Evolutionary conservation across 1,139 yeast genomes (phyloP), one percentile per base, ranked within the genome.

Genomic region (Protomyces inouyei): DNA sequence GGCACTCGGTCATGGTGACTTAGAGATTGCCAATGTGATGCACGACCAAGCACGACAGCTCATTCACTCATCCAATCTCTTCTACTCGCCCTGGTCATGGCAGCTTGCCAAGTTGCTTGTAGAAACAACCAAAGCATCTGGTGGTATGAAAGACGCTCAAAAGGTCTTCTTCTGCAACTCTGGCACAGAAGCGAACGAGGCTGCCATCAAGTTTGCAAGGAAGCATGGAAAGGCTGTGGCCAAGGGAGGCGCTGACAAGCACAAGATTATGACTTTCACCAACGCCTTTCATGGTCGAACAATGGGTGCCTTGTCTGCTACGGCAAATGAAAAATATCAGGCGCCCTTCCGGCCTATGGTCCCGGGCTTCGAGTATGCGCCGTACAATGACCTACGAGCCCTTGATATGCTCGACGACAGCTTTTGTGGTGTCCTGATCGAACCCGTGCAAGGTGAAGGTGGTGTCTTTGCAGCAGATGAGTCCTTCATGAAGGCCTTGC

Each of bases 391-490:
- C 71, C 78, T 86, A 51, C 81, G 78, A 59, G 81, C 86, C 38
- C 85, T 89, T 12, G 80, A 84, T 68, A 71, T 75, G 1, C 72
- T 85, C 18, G 81, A 81, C 67, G 87, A 86, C 9, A 84, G 86
- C 71, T 86, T 97, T 0, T 90, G 96, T 72, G 98, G 92, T 63
- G 95, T 93, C 48, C 92, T 93, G 65, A 85, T 93, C 51, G 98
- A 93, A 77, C 98, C 98, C 23, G 86, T 93, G 67, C 98, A 93
- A 78, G 98, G 98, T 70, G 98, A 93, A 78, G 98, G 98, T 65
- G 98, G 98, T 67, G 86, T 93, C 25, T 85, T 85, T 71, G 83
- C 85, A 23, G 82, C 89, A 64, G 80, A 83, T 37, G 72, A 76
- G 0, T 88, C 84, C 53, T 91, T 90, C 72, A 79, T 93, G 69